These are phyloP conservation scores for Botryotinia convoluta DNA, from an alignment of 2,329 filamentous ascomycete genomes.

Conservation along the genomic window DNA sequence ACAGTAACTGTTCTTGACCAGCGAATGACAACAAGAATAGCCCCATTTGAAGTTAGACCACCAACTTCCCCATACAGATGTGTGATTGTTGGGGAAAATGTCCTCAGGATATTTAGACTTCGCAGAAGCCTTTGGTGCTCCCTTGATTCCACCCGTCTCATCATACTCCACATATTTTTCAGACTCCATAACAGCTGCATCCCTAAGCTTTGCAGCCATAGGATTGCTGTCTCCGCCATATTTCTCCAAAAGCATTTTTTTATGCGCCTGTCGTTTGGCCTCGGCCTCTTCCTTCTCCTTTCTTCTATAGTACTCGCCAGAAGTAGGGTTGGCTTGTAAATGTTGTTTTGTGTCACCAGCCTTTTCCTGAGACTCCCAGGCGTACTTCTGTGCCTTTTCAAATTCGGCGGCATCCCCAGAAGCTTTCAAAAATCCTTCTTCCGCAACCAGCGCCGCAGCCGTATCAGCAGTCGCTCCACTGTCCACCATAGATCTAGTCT, in stretches of 20 bases:
- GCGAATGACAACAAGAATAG: slow-evolving; percentile 91
- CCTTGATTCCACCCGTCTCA: slow-evolving; percentile 84
- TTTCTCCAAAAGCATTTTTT: slow-evolving; percentile 72
- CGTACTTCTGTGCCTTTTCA: slow-evolving; percentile 82
- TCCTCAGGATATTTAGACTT: slow-evolving; percentile 94
- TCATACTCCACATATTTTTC: slow-evolving; percentile 94
- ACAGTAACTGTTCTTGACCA: slow-evolving; percentile 95
- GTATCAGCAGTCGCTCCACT: slow-evolving; percentile 76
- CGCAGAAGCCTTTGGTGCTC: slow-evolving; percentile 69
- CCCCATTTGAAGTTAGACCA: slow-evolving; percentile 96
- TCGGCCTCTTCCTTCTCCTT: slow-evolving; percentile 74
- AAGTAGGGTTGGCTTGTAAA: slow-evolving; percentile 93
- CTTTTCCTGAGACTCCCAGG: slow-evolving; percentile 92
- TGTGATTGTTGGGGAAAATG: slow-evolving; percentile 85
- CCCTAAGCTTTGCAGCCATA: slow-evolving; percentile 60
- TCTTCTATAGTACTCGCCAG: slow-evolving; percentile 79
- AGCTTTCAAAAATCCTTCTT: slow-evolving; percentile 85
- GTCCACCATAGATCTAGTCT: slow-evolving; percentile 88
- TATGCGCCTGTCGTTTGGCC: slow-evolving; percentile 63
- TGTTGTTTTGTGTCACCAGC: slow-evolving; percentile 77
- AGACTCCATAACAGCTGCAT: slow-evolving; percentile 71
- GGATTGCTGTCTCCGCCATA: slow-evolving; percentile 69
- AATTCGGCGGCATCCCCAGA: slow-evolving; percentile 93
- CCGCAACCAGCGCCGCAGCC: slow-evolving; percentile 78
- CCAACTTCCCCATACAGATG: slow-evolving; percentile 93